Evolutionary conservation across 2,329 filamentous ascomycete genomes (phyloP), one percentile per base, ranked within the genome.

Genomic region (Exophiala aquamarina): DNA sequence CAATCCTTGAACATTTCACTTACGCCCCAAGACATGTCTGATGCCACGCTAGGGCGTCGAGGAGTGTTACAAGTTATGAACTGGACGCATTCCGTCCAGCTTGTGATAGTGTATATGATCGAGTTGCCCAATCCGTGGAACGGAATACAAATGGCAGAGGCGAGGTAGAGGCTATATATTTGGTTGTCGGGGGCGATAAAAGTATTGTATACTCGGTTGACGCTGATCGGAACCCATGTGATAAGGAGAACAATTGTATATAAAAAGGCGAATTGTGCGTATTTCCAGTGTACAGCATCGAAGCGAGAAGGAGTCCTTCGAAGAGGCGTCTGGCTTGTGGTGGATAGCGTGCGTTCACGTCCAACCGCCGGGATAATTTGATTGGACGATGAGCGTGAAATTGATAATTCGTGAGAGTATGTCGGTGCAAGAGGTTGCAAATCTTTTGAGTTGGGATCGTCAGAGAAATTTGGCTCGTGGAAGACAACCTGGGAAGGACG

Each of bases 241-340:
- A 53, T 53, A 13, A 49, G 47, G n/a, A 53, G 29, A 3, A 53
- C 50, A 26, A 53, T 45, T 3, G 50, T 53, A 21, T 43, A 53
- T 3, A 53, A 36, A 21, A 53, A 53, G 3, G 50, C 50, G 28
- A 53, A 53, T 14, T 53, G 46, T n/a, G 50, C 50, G 19, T 53
- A 53, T 28, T 53, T 53, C 50, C 50, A 53, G 15, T 53, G 50
- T 11, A 46, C 43, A 10, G 17, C 29, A 20, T 53, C 50, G 17
- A 53, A 53, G 2, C 50, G 26, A 13, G 50, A 53, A 13, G 50
- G 37, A 3, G 43, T 33, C 19, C 26, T 49, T 13, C 50, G 50
- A 8, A 36, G 28, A 8, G 20, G 20, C 15, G 14, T 36, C 14
- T 28, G 42, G 29, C 35, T 37, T 18, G 35, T 37, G 4, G 35